These are phyloP conservation scores for Solanum piurae DNA, from an alignment of 257 asterid genomes.

Conservation along the genomic window DNA sequence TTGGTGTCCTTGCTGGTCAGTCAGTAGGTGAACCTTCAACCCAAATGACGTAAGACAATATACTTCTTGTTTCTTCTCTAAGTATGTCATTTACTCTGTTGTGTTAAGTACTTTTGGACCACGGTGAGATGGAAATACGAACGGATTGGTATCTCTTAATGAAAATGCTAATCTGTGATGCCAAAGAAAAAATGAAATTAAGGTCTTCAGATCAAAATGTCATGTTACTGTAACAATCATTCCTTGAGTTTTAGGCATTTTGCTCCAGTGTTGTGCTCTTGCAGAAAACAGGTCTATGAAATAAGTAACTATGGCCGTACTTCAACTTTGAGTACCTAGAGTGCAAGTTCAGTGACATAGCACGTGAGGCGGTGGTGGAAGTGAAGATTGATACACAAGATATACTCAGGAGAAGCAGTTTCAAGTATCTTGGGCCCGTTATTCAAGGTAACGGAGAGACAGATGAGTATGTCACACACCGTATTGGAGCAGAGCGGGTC, in stretches of 20 bases:
- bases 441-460: background rate
- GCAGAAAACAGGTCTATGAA: background rate
- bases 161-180: background rate
- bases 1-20: constrained; percentile 97
- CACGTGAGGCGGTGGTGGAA: background rate
- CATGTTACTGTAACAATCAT: background rate
- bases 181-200: background rate
- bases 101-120: background rate
- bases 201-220: background rate
- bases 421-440: background rate
- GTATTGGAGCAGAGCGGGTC: background rate
- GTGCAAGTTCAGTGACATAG: background rate
- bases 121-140: background rate
- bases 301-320: background rate
- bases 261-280: background rate
- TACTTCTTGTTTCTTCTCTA: constrained; percentile 1
- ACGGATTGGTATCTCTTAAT: background rate
- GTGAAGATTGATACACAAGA: background rate
- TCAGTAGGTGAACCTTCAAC: constrained; percentile 98
- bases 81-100: background rate
- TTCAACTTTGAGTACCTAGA: background rate
- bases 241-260: background rate
- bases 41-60: constrained; percentile 87
- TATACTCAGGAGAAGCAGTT: background rate
- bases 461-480: background rate